Evolutionary conservation across 192 early-diverging fungal genomes (phyloP).

Genomic region (Linnemannia hyalina): DNA sequence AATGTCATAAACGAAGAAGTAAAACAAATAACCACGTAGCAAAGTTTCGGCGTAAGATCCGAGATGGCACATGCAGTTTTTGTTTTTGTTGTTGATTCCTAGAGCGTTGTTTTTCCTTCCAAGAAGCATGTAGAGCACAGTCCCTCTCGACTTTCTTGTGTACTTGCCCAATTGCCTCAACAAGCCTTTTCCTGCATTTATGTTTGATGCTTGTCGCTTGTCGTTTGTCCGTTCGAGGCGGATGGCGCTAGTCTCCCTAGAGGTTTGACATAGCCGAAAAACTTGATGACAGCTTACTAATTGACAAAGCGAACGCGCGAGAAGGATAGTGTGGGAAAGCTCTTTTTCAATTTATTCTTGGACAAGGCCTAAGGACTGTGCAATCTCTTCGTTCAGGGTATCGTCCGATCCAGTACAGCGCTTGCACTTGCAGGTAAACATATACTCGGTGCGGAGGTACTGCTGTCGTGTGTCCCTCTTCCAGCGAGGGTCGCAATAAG

Average conservation of each 20-base stretch:
- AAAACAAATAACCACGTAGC: too few relatives aligned
- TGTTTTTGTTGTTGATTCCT: neutral
- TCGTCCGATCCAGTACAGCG: conserved; percentile 66
- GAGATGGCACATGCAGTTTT: neutral
- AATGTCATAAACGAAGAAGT: too few relatives aligned
- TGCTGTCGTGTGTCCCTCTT: conserved; percentile 64
- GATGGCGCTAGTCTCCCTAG: too few relatives aligned
- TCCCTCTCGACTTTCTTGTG: neutral
- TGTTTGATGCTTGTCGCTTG: too few relatives aligned
- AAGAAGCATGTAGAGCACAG: neutral
- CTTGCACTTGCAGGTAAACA: conserved; percentile 71
- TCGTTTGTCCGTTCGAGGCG: too few relatives aligned
- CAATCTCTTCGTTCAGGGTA: conserved; percentile 59
- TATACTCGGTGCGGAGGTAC: conserved; percentile 67
- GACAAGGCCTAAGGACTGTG: conserved; percentile 48
- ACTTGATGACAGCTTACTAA: too few relatives aligned
- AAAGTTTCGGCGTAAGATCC: too few relatives aligned
- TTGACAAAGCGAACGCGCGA: too few relatives aligned
- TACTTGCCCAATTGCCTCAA: neutral
- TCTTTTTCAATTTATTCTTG: conserved; percentile 17
- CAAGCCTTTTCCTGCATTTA: too few relatives aligned
- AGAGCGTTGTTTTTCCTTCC: neutral
- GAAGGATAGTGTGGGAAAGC: neutral
- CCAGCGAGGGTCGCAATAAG: conserved; percentile 72
- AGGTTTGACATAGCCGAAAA: too few relatives aligned